These are phyloP conservation scores for Vigna reflexopilosa DNA, from an alignment of 306 rosid species.

Conservation along the genomic window DNA sequence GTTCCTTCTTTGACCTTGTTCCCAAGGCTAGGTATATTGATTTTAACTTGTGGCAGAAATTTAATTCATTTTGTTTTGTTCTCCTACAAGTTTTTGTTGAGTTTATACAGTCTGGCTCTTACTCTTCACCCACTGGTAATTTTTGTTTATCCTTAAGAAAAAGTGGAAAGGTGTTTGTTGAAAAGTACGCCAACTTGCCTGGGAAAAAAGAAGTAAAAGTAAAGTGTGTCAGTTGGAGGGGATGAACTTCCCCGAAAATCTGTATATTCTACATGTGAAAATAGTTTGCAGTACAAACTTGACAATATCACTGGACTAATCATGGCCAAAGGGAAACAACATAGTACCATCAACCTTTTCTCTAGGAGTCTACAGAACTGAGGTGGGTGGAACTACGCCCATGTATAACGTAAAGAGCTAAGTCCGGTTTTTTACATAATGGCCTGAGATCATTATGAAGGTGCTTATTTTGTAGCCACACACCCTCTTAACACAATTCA, in stretches of 20 bases:
- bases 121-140: background rate
- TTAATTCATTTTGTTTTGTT: background rate
- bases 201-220: background rate
- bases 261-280: background rate
- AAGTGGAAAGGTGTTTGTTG: background rate
- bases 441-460: constrained; percentile 20
- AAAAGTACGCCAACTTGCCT: constrained; percentile 5
- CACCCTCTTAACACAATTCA: constrained; percentile 1
- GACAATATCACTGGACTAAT: background rate
- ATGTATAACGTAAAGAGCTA: background rate
- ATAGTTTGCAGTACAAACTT: background rate
- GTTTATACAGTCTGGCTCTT: background rate
- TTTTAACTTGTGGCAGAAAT: background rate
- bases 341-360: constrained; percentile 2
- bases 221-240: background rate
- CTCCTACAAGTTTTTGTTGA: too few species aligned
- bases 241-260: background rate
- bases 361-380: background rate
- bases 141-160: background rate
- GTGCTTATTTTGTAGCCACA: background rate
- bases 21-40: background rate
- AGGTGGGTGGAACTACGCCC: background rate
- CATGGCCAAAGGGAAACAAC: background rate
- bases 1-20: background rate
- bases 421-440: background rate